Base-by-base conservation (phyloP, 371 early-diverging fungal genomes). In the Capillidium rhysosporum region DNA sequence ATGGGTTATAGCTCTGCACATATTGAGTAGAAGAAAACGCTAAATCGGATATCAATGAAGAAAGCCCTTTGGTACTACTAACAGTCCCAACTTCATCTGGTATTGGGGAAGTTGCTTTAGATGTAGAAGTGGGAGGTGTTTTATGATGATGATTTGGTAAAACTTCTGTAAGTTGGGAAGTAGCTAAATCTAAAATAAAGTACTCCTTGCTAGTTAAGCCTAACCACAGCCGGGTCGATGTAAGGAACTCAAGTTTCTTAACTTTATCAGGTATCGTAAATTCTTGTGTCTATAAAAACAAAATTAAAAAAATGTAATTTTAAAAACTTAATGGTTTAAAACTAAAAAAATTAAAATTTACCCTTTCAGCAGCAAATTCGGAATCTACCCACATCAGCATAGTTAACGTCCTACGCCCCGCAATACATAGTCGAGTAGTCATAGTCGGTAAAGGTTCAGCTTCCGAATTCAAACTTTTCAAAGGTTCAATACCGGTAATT, bases 221-320 rank as follows among this genome's bases (percentile, higher is more conserved):
- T 39, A 79, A 62, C 46, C 81, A 82, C 23, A 86, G 67, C 53
- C 73, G 73, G 31, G 72, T 71, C 1, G 70, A 62, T 8, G 74
- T 75, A 21, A 82, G 72, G 84, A 84, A 88, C 14, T 72, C 62
- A 70, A 88, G 68, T 1, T 77, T 67, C 52, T 72, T 67, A 54
- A 82, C 70, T 21, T 75, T 73, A 53, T 85, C 84, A 4, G 79
- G 72, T 25, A 78, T 62, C 46, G 68, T 55, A 43, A 74, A 59
- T 60, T 80, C 81, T 74, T 81, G 52, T 18, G 34, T 7, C 21
- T 40, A n/a, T 16, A 10, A 1, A 12, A 39, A 39, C 16, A 39
- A 39, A 39, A 39, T 39, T 39, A 39, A 39, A 12, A 39, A 39
- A 39, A 39, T 39, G 16, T 39, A 39, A 16, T 39, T 39, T 43